These are phyloP conservation scores for Aureobasidium subglaciale DNA, from an alignment of 2,329 filamentous ascomycete species.

Conservation along the genomic window DNA sequence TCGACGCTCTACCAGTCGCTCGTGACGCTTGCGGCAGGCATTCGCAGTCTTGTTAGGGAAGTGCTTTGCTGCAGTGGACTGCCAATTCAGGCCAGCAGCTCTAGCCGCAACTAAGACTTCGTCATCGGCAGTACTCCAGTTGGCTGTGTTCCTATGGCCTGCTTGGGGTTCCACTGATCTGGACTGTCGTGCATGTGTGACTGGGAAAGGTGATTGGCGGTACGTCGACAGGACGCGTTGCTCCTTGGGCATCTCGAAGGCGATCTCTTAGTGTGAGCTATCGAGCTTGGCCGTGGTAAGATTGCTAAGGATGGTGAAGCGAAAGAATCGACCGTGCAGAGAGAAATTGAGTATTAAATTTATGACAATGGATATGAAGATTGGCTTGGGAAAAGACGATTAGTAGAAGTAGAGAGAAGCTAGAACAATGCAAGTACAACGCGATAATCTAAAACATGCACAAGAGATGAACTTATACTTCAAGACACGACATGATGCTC, in stretches of 20 bases:
- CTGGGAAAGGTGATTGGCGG: slow-evolving; percentile 21
- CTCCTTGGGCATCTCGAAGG: slow-evolving; percentile 37
- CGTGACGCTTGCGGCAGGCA: slow-evolving; percentile 83
- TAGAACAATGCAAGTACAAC: neutral
- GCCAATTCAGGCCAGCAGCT: slow-evolving; percentile 73
- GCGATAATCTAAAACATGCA: neutral
- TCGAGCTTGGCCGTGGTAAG: slow-evolving; percentile 8
- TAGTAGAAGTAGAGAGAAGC: neutral
- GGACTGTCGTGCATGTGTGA: slow-evolving; percentile 27
- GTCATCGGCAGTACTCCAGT: slow-evolving; percentile 69
- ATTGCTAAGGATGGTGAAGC: neutral
- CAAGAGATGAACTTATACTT: neutral
- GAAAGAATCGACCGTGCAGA: neutral
- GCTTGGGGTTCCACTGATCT: slow-evolving; percentile 22
- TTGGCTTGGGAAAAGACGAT: slow-evolving; percentile 16
- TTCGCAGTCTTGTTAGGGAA: slow-evolving; percentile 73
- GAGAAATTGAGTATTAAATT: slow-evolving; percentile 17
- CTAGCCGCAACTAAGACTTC: slow-evolving; percentile 64
- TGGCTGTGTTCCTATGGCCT: slow-evolving; percentile 32
- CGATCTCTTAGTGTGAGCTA: too few species aligned
- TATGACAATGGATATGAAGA: slow-evolving; percentile 15
- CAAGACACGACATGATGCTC: slow-evolving; percentile 10
- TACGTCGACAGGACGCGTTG: slow-evolving; percentile 25
- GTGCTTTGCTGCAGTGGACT: slow-evolving; percentile 66
- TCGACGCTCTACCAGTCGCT: slow-evolving; percentile 69